Percentiles rank a stretch among this genome's conserved stretches.
phyloP scores from a whole-genome alignment of 2,329 filamentous ascomycete species.

The Ophiostoma angusticollis region DNA sequence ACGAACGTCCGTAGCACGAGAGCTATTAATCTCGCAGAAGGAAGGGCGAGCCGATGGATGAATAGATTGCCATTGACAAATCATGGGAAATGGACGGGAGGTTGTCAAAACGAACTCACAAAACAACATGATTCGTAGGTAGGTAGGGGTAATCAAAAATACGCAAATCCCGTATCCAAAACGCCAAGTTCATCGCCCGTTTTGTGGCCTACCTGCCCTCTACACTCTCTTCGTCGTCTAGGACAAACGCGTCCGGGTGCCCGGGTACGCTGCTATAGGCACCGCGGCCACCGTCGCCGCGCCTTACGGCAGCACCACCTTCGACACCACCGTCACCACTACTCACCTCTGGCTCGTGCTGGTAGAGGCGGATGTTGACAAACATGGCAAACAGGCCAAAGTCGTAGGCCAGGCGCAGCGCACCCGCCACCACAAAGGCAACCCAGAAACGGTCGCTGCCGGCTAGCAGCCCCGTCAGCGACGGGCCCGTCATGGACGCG shows the following conservation, averaged over 20 bases:
- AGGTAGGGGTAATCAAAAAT: no score
- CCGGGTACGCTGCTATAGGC: constrained; percentile 7
- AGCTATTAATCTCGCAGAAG: no score
- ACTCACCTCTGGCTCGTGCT: constrained; percentile 36
- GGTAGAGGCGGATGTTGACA: constrained; percentile 41
- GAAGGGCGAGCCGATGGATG: no score
- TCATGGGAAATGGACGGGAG: no score
- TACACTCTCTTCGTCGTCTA: constrained; percentile 11
- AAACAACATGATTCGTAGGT: no score
- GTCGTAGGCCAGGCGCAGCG: constrained; percentile 42
- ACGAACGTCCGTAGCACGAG: no score
- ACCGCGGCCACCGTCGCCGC: constrained; percentile 40
- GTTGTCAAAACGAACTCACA: no score
- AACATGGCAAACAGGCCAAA: constrained; percentile 46
- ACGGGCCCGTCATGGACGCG: constrained; percentile 41
- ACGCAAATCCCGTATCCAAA: no score
- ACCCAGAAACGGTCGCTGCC: constrained; percentile 43
- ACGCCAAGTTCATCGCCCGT: no score
- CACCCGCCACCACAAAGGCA: constrained; percentile 45
- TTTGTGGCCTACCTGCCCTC: constrained; percentile 18
- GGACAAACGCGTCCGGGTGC: constrained; percentile 9
- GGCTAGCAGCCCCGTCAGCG: constrained; percentile 42
- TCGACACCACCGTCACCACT: constrained; percentile 53
- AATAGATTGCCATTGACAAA: no score
- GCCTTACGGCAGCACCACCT: constrained; percentile 54